phyloP scores from a whole-genome alignment of 306 rosid genomes.

The Mimosa pudica region DNA sequence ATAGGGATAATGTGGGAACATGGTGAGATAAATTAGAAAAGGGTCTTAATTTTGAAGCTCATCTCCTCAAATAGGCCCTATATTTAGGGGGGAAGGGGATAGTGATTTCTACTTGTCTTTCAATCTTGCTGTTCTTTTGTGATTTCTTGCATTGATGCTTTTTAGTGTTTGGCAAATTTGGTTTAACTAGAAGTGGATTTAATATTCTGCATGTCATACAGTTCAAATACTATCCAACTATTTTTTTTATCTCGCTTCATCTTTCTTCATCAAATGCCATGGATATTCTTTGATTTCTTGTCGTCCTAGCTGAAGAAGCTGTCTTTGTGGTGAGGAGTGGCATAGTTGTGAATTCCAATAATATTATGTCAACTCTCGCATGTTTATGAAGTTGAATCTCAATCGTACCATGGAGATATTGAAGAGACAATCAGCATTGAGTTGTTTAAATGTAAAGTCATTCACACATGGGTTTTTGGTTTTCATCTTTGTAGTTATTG shows the following conservation, averaged over 20 bases:
- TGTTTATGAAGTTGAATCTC: not conserved
- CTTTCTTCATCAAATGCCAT: not conserved
- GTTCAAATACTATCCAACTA: not conserved
- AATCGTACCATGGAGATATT: not conserved
- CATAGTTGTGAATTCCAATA: not conserved
- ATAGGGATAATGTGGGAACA: too few relatives aligned
- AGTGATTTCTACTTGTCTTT: not conserved
- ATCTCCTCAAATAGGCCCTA: too few relatives aligned
- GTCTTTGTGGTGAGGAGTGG: not conserved
- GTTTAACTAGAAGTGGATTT: slow-evolving; percentile 11
- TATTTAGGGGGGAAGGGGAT: too few relatives aligned
- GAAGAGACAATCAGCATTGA: not conserved
- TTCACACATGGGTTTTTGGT: not conserved
- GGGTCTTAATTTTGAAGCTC: too few relatives aligned
- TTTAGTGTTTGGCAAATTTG: not conserved
- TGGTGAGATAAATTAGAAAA: too few relatives aligned
- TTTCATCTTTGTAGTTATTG: too few relatives aligned
- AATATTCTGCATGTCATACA: not conserved
- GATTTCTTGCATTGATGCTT: not conserved
- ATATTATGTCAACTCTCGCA: slow-evolving; percentile 1
- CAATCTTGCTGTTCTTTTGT: not conserved
- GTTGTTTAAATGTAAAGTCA: not conserved
- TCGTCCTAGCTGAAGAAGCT: slow-evolving; percentile 7
- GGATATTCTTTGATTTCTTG: not conserved
- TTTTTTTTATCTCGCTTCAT: not conserved